phyloP scores from a whole-genome alignment of 257 asterid genomes.

The Prunella vulgaris region DNA sequence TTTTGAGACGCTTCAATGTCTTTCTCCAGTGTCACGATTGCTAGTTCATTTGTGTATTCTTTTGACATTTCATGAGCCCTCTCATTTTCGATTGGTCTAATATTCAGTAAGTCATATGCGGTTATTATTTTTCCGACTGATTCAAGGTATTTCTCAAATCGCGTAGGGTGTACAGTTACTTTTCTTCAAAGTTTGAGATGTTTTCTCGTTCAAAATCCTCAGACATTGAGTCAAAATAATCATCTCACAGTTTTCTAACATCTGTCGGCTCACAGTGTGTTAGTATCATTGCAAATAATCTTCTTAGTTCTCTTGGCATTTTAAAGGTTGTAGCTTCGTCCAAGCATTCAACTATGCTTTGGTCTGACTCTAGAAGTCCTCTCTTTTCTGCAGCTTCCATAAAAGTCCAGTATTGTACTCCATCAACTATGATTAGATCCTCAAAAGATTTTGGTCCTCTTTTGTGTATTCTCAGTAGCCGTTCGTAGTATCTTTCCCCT shows the following conservation, averaged over 20 bases:
- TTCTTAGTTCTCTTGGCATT: not conserved
- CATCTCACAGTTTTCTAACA: not conserved
- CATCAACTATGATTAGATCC: no score
- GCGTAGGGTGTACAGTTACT: no score
- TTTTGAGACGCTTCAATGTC: no score
- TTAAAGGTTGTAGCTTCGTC: not conserved
- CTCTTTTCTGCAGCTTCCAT: not conserved
- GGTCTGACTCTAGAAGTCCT: not conserved
- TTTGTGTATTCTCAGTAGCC: not conserved
- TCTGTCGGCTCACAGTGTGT: not conserved
- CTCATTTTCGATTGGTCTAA: no score
- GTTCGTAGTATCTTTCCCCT: not conserved
- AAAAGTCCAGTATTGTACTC: not conserved
- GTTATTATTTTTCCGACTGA: no score
- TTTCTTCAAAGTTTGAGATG: no score
- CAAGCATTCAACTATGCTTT: not conserved
- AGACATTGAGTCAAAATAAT: not conserved
- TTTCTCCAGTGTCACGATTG: no score
- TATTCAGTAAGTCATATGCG: no score
- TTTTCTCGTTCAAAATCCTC: not conserved
- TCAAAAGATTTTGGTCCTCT: not conserved
- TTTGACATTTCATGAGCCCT: no score
- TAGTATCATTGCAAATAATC: not conserved
- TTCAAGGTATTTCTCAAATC: no score
- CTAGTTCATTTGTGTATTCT: no score